A percentile compares a stretch with the other conserved stretches of the same genome.
Evolutionary conservation across 306 rosid genomes (phyloP).

Genomic region (Gastrolobium villosum): DNA sequence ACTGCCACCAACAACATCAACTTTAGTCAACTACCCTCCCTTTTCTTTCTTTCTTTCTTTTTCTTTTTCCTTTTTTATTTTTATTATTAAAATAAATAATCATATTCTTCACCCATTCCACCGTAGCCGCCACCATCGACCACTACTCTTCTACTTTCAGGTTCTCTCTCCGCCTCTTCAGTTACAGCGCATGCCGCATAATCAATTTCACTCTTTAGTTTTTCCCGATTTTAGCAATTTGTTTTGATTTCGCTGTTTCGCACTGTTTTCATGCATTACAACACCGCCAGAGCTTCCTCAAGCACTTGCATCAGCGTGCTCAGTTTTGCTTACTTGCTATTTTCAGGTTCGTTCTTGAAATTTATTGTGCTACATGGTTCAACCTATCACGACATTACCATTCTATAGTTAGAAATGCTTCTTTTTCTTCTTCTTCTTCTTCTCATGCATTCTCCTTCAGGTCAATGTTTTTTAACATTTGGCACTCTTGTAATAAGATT

Average conservation of each 20-base stretch:
- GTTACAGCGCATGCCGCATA: not conserved
- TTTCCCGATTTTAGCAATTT: constrained; percentile 5
- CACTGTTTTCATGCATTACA: not conserved
- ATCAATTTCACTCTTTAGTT: not conserved
- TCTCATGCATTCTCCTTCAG: not conserved
- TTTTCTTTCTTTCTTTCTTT: not conserved
- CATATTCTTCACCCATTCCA: not conserved
- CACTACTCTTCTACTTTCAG: constrained; percentile 9
- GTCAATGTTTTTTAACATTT: constrained; percentile 15
- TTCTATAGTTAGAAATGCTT: constrained; percentile 1
- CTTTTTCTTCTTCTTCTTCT: constrained; percentile 19
- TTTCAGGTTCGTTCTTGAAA: constrained; percentile 26
- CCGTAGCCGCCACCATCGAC: constrained; percentile 29
- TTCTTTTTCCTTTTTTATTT: not conserved
- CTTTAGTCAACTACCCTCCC: constrained; percentile 16
- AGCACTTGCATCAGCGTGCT: constrained; percentile 1
- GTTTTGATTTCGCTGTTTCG: not conserved
- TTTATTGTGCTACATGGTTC: not conserved
- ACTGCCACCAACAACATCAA: not conserved
- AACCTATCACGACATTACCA: not conserved
- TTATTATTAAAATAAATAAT: not conserved
- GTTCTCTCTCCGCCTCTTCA: constrained; percentile 12
- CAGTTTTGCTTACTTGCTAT: not conserved
- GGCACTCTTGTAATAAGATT: not conserved
- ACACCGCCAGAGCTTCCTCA: not conserved